A percentile compares a stretch with the other conserved stretches of the same genome.
These are phyloP conservation scores for Tricladium varicosporioides DNA, from an alignment of 2,329 filamentous ascomycete species.

Conservation along the genomic window DNA sequence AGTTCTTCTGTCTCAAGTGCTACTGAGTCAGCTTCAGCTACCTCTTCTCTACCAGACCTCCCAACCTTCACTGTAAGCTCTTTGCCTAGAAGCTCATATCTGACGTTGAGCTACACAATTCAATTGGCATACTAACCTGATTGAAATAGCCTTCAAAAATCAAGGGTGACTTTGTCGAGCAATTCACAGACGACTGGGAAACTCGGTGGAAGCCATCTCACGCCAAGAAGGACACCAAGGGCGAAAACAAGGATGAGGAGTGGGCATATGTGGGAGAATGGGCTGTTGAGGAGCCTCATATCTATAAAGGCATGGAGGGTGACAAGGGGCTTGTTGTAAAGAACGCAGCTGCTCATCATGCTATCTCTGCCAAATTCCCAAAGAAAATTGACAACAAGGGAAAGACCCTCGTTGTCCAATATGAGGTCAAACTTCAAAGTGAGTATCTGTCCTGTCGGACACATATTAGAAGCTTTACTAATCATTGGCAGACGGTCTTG, in stretches of 20 bases:
- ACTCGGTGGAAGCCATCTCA: slow-evolving; percentile 89
- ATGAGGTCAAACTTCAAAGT: slow-evolving; percentile 99
- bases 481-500: slow-evolving; percentile 70
- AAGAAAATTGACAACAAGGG: slow-evolving; percentile 96
- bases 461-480: slow-evolving; percentile 30
- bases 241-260: slow-evolving; percentile 71
- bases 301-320: slow-evolving; percentile 88
- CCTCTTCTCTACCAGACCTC: slow-evolving; percentile 61
- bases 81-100: slow-evolving; percentile 8
- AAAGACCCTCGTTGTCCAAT: slow-evolving; percentile 96
- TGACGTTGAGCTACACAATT: slow-evolving; percentile 21
- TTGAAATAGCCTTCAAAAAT: slow-evolving; percentile 71
- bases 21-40: slow-evolving; percentile 44
- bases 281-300: slow-evolving; percentile 89
- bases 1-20: slow-evolving; percentile 36
- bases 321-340: slow-evolving; percentile 98
- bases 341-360: slow-evolving; percentile 96
- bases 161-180: slow-evolving; percentile 94
- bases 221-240: slow-evolving; percentile 85
- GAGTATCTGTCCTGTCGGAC: slow-evolving; percentile 40
- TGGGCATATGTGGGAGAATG: slow-evolving; percentile 98
- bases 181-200: slow-evolving; percentile 97
- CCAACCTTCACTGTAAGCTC: slow-evolving; percentile 83
- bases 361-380: slow-evolving; percentile 98
- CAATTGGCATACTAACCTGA: slow-evolving; percentile 19